Conservation (phyloP, 805 yeast species). For the Wickerhamomyces chaumierensis region DNA sequence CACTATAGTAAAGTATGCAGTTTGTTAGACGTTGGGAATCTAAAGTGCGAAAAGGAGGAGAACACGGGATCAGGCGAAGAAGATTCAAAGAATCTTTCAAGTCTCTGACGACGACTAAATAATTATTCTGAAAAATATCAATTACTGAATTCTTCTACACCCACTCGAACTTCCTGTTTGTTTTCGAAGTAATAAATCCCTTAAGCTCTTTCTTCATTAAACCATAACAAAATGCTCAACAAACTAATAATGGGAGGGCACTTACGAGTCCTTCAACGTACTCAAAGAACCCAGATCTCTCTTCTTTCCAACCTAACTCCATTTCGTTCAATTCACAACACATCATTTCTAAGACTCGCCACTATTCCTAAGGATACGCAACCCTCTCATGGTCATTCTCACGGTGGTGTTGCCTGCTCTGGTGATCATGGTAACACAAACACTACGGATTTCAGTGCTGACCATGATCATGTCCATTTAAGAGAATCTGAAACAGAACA, state of each 20-base stretch:
- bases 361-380: constrained; percentile 1
- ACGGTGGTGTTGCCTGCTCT: constrained; percentile 11
- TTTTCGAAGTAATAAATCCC: too few species aligned
- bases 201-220: too few species aligned
- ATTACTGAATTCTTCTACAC: too few species aligned
- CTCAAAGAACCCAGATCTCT: not conserved
- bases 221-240: not conserved
- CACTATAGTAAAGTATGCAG: too few species aligned
- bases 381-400: constrained; percentile 17
- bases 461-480: constrained; percentile 30
- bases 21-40: too few species aligned
- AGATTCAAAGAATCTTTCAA: too few species aligned
- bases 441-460: constrained; percentile 9
- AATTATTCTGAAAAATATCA: too few species aligned
- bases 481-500: constrained; percentile 30
- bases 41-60: too few species aligned
- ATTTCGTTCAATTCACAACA: not conserved
- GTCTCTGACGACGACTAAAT: too few species aligned
- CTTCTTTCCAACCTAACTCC: not conserved
- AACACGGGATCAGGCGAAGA: too few species aligned
- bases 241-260: not conserved
- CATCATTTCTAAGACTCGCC: not conserved
- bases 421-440: constrained; percentile 22
- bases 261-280: not conserved
- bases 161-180: too few species aligned